Base-by-base conservation (phyloP, 331 rosid genomes). In the Malus hybrid region DNA sequence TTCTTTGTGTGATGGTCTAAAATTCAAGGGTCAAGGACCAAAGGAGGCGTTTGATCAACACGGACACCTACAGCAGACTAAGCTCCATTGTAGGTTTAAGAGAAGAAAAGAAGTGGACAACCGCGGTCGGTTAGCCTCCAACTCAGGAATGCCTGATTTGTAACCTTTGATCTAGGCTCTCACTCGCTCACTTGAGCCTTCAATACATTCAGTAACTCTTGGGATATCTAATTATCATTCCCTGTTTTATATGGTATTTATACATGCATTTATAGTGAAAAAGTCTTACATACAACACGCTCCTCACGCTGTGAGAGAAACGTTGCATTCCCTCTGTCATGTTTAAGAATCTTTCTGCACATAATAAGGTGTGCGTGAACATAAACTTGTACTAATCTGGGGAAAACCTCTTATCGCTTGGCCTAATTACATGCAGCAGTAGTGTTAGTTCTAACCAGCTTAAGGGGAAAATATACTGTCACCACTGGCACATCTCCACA, bases 401-500 rank as follows among this genome's bases (percentile, higher is more conserved):
- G 1, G 59, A 46, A 11, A 24, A 68, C 39, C 19, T 14, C n/a
- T 68, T 56, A 10, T 10, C 0, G 48, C 27, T 18, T 1, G 22
- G 16, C 73, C 31, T 24, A 48, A 28, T n/a, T 33, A 69, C 24
- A 10, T 20, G 11, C 24, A 14, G 12, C 18, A 44, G 5, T 42
- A 42, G 48, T 0, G 48, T 42, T 42, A 68, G 11, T 14, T 27
- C 11, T 28, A 46, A 14, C 39, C 36, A 10, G 48, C 48, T 10
- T 65, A 90, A 61, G 96, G 93, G 3, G 86, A 85, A 77, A 88
- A 90, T 29, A 86, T 57, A 57, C 56, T 67, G 69, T 77, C 74
- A 29, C 78, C 80, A 66, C 96, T 84, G 84, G 87, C 84, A 78
- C 96, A 90, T 84, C 69, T 88, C 93, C 96, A 88, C 64, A 85